A percentile compares a stretch with the other conserved stretches of the same genome.
Evolutionary conservation across 2,329 filamentous ascomycete genomes (phyloP).

Genomic region (Cordyceps cateniannulata): DNA sequence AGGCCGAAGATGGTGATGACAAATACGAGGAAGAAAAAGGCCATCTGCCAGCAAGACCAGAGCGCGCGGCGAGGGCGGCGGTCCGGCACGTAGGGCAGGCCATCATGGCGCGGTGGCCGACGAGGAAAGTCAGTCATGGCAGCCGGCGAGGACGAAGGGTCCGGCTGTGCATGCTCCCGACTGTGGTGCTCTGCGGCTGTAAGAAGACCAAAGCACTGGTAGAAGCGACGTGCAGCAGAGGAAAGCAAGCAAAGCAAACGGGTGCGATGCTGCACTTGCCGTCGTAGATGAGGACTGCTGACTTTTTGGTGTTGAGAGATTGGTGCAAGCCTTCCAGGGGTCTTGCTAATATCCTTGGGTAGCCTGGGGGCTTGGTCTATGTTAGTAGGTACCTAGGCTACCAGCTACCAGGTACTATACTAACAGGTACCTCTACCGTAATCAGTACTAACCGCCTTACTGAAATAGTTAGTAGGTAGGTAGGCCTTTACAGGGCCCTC

Average conservation of each 20-base stretch:
- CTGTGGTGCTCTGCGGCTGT: neutral
- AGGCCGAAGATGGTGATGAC: conserved; percentile 20
- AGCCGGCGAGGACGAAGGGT: neutral
- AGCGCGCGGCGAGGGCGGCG: neutral
- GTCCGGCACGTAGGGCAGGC: neutral
- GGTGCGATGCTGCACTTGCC: neutral
- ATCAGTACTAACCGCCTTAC: too few species aligned
- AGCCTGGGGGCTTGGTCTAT: too few species aligned
- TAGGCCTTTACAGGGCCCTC: neutral
- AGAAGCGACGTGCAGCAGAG: neutral
- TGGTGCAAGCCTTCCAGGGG: too few species aligned
- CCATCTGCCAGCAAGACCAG: conserved; percentile 14
- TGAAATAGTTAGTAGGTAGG: too few species aligned
- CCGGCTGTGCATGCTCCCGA: neutral
- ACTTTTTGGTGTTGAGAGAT: too few species aligned
- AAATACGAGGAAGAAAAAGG: conserved; percentile 18
- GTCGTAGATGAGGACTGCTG: too few species aligned
- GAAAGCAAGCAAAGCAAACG: neutral
- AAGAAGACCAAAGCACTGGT: neutral
- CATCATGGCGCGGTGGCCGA: neutral
- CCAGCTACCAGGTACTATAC: too few species aligned
- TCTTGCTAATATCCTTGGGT: too few species aligned
- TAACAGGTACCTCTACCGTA: too few species aligned
- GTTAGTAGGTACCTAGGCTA: too few species aligned
- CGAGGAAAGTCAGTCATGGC: conserved; percentile 1